Conservation (phyloP, 768 basidiomycete genomes). For the Tulasnella sp. region DNA sequence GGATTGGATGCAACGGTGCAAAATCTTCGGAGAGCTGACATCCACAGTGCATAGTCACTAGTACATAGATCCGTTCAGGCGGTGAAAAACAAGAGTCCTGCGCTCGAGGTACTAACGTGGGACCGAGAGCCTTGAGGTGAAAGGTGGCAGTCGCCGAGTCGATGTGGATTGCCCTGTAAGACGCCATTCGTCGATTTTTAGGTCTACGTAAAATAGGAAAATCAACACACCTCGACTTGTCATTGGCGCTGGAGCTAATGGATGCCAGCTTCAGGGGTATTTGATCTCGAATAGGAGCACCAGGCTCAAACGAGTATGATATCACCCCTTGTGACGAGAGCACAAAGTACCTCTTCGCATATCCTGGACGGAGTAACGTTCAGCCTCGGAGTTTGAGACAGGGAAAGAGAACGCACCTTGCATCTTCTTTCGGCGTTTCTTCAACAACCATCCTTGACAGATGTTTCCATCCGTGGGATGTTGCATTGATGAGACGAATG, state of each 20-base stretch:
- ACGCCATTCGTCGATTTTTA: background rate
- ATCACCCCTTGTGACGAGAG: constrained; percentile 65
- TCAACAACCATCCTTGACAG: constrained; percentile 67
- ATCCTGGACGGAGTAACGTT: constrained; percentile 48
- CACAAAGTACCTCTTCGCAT: constrained; percentile 78
- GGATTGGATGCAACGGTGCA: constrained; percentile 16
- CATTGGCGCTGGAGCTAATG: constrained; percentile 66
- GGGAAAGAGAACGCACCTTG: constrained; percentile 52
- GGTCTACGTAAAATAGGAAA: background rate
- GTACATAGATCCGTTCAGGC: background rate
- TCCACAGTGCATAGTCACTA: constrained; percentile 68
- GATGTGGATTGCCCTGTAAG: constrained; percentile 53
- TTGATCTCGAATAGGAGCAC: constrained; percentile 67
- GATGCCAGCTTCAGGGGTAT: constrained; percentile 60
- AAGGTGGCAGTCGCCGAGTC: constrained; percentile 74
- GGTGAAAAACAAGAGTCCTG: background rate
- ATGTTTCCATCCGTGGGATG: constrained; percentile 23
- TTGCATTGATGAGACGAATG: background rate
- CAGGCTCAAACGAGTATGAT: constrained; percentile 69
- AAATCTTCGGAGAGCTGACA: constrained; percentile 57
- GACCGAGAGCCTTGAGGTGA: constrained; percentile 72
- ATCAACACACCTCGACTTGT: constrained; percentile 49
- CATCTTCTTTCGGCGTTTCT: constrained; percentile 85
- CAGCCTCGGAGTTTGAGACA: background rate
- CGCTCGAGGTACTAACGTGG: constrained; percentile 36